Evolutionary conservation across 306 rosid species (phyloP), one percentile per base, ranked within the genome.

Genomic region (Cicer yamashitae): DNA sequence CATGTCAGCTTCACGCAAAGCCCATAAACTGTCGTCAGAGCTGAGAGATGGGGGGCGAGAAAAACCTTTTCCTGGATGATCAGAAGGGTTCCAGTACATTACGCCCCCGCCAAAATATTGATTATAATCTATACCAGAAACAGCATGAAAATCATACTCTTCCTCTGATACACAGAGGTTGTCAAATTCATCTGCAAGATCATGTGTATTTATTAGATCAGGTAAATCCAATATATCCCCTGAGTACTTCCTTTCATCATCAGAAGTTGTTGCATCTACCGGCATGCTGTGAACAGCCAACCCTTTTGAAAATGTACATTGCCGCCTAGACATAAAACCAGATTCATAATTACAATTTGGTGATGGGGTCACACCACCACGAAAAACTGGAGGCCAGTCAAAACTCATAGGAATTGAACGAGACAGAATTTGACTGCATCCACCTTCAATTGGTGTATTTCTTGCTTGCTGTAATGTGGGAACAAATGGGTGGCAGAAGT

Each of bases 1-100:
- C 91, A 93, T 89, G 87, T 93, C 98, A 74, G 98, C 98, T 74
- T 93, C 98, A 70, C 88, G 92, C 96, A 93, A 88, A 78, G 98
- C 94, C 98, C 96, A 93, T 63, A 88, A 75, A 84, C 98, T 93
- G 84, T 93, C 98, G 83, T 93, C 98, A 67, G 97, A 93, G 80
- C 98, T 91, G 70, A 91, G 98, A 44, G 97, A 93, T 38, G 98
- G 98, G 61, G 98, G 97, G 30, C 97, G 92, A 63, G 98, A 93
- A 86, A 93, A 91, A 67, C 94, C 98, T 10, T 86, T 81, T 70
- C 88, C 92, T 18, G 91, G 88, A 84, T 86, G 82, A 57, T 93
- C 98, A 63, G 98, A 91, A 86, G 98, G 84, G 76, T 91, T 83
- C 98, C 98, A 93, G 79, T 93, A 93, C 98, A 93, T 93, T 59